phyloP scores from a whole-genome alignment of 176 grass and related monocot species.

The Bolboschoenus planiculmis region DNA sequence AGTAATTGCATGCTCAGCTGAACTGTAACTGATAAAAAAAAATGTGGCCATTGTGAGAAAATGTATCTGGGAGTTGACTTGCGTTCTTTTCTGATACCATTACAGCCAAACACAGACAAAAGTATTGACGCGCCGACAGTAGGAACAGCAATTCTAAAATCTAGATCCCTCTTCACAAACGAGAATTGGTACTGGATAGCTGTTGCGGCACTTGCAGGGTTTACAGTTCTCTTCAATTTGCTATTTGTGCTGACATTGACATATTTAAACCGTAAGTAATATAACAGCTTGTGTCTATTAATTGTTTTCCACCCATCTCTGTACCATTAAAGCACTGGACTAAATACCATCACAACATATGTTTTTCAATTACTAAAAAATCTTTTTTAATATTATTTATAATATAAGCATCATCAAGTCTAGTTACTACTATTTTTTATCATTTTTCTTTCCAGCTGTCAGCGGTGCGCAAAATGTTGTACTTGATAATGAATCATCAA shows the following conservation, averaged over 20 bases:
- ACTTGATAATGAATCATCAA: constrained; percentile 34
- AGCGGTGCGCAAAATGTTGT: constrained; percentile 31
- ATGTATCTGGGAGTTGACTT: neutral
- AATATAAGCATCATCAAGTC: neutral
- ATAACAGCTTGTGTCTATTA: neutral
- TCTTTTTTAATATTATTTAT: neutral
- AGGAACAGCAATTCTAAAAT: constrained; percentile 71
- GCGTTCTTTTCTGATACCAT: constrained; percentile 16
- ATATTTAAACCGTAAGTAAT: constrained; percentile 58
- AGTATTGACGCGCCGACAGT: constrained; percentile 53
- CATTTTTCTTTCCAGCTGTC: constrained; percentile 36
- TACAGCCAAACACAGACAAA: constrained; percentile 51
- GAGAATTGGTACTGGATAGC: constrained; percentile 68
- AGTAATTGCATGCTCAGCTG: neutral
- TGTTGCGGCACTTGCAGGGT: constrained; percentile 58
- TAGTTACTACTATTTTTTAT: constrained; percentile 16
- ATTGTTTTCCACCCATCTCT: neutral
- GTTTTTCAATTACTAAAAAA: neutral
- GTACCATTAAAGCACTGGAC: neutral
- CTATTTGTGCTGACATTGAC: constrained; percentile 54
- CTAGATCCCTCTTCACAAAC: constrained; percentile 59
- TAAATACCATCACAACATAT: neutral
- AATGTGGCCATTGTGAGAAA: neutral
- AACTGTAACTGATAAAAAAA: neutral
- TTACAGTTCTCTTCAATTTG: constrained; percentile 59